A percentile compares a stretch with the other conserved stretches of the same genome.
These are phyloP conservation scores for Pisolithus microcarpus DNA, from an alignment of 768 basidiomycete genomes.

Conservation along the genomic window DNA sequence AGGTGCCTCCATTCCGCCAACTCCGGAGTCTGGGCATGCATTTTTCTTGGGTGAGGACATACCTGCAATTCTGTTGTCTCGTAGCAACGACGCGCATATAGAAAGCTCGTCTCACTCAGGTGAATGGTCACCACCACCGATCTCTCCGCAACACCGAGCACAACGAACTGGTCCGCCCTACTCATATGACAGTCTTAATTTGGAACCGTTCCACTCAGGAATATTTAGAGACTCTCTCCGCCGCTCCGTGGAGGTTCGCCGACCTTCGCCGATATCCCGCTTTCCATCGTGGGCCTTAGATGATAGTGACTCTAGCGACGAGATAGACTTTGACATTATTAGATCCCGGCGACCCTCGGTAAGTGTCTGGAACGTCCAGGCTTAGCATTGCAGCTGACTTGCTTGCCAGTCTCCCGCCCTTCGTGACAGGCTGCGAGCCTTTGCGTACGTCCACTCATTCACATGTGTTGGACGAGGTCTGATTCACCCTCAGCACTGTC, in stretches of 20 bases:
- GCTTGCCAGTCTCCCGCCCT: background rate
- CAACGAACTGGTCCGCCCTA: slow-evolving; percentile 9
- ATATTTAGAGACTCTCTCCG: slow-evolving; percentile 27
- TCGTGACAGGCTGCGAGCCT: background rate
- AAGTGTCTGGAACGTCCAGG: background rate
- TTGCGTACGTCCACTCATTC: background rate
- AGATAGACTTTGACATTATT: background rate
- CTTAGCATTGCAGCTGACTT: background rate
- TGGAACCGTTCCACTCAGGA: slow-evolving; percentile 26
- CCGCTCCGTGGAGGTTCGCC: slow-evolving; percentile 20
- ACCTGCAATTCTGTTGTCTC: background rate
- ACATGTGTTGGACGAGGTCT: background rate
- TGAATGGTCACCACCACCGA: background rate
- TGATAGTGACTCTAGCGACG: slow-evolving; percentile 1
- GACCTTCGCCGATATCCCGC: slow-evolving; percentile 7
- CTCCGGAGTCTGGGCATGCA: background rate
- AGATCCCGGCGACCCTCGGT: background rate
- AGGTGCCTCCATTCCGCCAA: background rate
- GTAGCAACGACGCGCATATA: background rate
- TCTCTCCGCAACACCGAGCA: background rate
- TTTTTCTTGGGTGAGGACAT: background rate
- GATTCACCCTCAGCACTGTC: background rate
- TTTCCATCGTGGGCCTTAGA: background rate
- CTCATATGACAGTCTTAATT: slow-evolving; percentile 25
- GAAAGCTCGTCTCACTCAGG: background rate